A percentile compares a stretch with the other conserved stretches of the same genome.
phyloP scores from a whole-genome alignment of 108 stramenopile genomes.

The Conticribra guillardii region DNA sequence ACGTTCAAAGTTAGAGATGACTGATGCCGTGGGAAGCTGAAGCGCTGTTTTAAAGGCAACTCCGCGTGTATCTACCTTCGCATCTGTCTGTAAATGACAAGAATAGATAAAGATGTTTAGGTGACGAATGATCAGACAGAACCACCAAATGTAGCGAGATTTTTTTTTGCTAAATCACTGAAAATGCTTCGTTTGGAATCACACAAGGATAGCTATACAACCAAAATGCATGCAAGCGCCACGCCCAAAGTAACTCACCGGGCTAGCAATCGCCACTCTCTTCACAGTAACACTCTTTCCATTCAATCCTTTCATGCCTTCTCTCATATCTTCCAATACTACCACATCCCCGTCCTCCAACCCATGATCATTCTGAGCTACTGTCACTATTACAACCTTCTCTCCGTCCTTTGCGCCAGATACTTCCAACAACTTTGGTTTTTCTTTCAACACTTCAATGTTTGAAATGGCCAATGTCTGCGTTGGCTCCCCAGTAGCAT shows the following conservation, averaged over 20 bases:
- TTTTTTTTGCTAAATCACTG: too few relatives aligned
- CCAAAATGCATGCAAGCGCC: too few relatives aligned
- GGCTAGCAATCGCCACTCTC: constrained; percentile 55
- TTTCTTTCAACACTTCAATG: constrained; percentile 46
- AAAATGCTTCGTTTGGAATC: too few relatives aligned
- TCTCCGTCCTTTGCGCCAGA: constrained; percentile 50
- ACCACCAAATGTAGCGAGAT: too few relatives aligned
- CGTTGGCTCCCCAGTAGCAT: constrained; percentile 58
- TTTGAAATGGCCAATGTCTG: constrained; percentile 53
- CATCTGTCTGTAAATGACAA: constrained; percentile 25
- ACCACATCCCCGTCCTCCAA: constrained; percentile 58
- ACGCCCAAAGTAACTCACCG: too few relatives aligned
- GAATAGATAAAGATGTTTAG: neutral
- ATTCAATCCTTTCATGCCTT: constrained; percentile 43
- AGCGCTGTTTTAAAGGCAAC: constrained; percentile 54
- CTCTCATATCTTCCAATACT: constrained; percentile 57
- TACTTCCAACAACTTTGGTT: constrained; percentile 48
- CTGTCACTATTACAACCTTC: constrained; percentile 52
- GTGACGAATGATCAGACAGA: too few relatives aligned
- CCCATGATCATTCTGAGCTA: constrained; percentile 55
- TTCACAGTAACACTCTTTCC: constrained; percentile 48
- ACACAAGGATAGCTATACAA: too few relatives aligned
- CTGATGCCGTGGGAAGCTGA: constrained; percentile 44
- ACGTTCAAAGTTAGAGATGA: constrained; percentile 52
- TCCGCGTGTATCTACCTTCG: constrained; percentile 54